Base-by-base conservation (phyloP, 345 rosid genomes). In the Salix suchowensis region DNA sequence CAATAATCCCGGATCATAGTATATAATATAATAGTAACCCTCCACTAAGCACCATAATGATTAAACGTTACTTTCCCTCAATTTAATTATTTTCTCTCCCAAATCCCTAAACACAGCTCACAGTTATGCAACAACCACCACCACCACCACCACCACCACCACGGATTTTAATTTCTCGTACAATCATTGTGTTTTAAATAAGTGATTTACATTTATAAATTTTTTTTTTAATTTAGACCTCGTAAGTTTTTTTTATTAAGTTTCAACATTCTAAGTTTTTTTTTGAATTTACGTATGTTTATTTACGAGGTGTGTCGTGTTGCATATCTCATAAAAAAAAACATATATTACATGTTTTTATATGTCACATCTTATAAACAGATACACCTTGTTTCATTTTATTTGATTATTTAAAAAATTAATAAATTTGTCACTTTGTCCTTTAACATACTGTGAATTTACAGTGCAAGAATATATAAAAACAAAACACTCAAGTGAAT, bases 1-100 rank as follows among this genome's bases (percentile, higher is more conserved):
- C 65, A 61, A 12, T 13, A 78, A 12, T 72, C 65, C 70, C 18
- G 24, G 21, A 67, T 65, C 66, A 75, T 70, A 74, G 15, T 74
- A 48, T 70, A 55, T 50, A 46, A 58, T 19, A 68, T 66, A 46
- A 46, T 30, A 30, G 2, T 39, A 65, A 24, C 46, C 77, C 74
- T 34, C 77, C 65, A 71, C 80, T 55, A 64, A 52, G 60, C 16
- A 46, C 32, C 65, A 79, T 79, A 34, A 74, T 74, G 67, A 79
- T 9, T 23, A 36, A 48, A 74, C 71, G 66, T 79, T 79, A 48
- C 82, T 79, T 79, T 74, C 60, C 24, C 71, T 74, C 42, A 37
- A 34, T 46, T 67, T 23, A 1, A 36, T n/a, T 39, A 0, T 15
- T 7, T 16, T 70, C 28, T 34, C 37, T 34, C 37, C 37, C 37